A percentile compares a stretch with the other conserved stretches of the same genome.
These are phyloP conservation scores for Lachnellula subtilissima DNA, from an alignment of 2,329 filamentous ascomycete genomes.

Conservation along the genomic window DNA sequence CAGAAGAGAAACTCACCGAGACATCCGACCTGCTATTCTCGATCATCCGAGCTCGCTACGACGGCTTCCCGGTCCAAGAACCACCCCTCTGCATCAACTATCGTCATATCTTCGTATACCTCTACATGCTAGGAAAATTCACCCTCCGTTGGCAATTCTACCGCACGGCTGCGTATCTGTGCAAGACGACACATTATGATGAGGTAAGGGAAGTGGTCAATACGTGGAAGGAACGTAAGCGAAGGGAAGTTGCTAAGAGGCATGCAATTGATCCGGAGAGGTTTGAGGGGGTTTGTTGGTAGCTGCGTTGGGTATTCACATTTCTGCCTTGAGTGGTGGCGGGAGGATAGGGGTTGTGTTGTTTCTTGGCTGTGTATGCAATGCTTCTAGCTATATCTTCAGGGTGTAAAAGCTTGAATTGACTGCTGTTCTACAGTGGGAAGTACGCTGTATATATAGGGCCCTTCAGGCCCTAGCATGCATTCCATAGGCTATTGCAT, in stretches of 20 bases:
- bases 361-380: no score
- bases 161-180: slow-evolving; percentile 28
- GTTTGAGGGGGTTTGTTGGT: slow-evolving; percentile 27
- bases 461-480: no score
- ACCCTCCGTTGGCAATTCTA: slow-evolving; percentile 35
- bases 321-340: slow-evolving; percentile 26
- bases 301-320: slow-evolving; percentile 33
- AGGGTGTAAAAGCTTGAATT: no score
- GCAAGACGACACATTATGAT: slow-evolving; percentile 19
- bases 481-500: no score
- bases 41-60: slow-evolving; percentile 33
- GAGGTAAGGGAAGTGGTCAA: slow-evolving; percentile 35
- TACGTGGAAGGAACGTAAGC: slow-evolving; percentile 32
- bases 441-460: no score
- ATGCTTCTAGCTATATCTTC: no score
- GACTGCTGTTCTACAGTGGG: no score
- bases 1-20: slow-evolving; percentile 32
- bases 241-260: slow-evolving; percentile 31
- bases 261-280: slow-evolving; percentile 30
- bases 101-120: slow-evolving; percentile 23
- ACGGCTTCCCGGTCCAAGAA: slow-evolving; percentile 30
- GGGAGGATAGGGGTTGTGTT: no score
- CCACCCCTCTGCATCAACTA: slow-evolving; percentile 4
- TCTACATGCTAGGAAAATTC: slow-evolving; percentile 36
- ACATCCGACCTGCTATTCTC: slow-evolving; percentile 36